A percentile compares a stretch with the other conserved stretches of the same genome.
These are phyloP conservation scores for Elsinoe necatrix DNA, from an alignment of 2,329 filamentous ascomycete genomes.

Conservation along the genomic window DNA sequence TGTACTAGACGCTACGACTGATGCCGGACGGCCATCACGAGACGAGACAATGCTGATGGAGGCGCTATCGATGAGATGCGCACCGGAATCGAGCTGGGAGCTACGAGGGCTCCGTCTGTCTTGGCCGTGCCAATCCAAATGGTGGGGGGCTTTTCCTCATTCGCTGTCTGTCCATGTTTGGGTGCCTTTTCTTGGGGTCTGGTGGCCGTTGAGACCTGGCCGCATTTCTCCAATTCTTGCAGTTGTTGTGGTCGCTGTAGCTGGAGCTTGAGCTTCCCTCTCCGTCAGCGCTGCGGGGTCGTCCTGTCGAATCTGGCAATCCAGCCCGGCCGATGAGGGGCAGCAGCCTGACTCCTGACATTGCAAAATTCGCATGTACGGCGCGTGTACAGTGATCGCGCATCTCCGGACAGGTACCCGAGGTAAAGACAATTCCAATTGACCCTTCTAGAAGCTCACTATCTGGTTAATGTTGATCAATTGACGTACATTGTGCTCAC, in stretches of 20 bases:
- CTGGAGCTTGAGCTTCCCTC: neutral
- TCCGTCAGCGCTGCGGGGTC: constrained; percentile 1
- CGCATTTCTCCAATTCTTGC: neutral
- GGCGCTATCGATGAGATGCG: neutral
- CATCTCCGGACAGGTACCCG: constrained; percentile 11
- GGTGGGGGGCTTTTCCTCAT: neutral
- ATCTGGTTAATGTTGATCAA: neutral
- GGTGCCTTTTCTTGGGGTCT: constrained; percentile 2
- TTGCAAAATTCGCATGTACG: neutral
- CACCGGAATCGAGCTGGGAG: constrained; percentile 1
- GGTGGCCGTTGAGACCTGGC: neutral
- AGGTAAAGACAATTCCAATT: neutral
- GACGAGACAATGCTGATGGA: neutral
- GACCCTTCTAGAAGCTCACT: neutral
- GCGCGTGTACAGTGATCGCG: constrained; percentile 7
- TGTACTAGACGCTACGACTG: neutral
- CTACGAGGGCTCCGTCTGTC: constrained; percentile 1
- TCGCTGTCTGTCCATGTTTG: neutral
- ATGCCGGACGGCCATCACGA: neutral
- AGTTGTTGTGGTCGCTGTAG: neutral
- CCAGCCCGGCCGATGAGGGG: constrained; percentile 9
- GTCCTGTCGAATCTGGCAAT: constrained; percentile 6
- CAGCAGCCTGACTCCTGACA: neutral
- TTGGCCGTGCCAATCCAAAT: constrained; percentile 13
- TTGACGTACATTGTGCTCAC: neutral